These are phyloP conservation scores for Flaveria sonorensis DNA, from an alignment of 129 eudicot species.

Conservation along the genomic window DNA sequence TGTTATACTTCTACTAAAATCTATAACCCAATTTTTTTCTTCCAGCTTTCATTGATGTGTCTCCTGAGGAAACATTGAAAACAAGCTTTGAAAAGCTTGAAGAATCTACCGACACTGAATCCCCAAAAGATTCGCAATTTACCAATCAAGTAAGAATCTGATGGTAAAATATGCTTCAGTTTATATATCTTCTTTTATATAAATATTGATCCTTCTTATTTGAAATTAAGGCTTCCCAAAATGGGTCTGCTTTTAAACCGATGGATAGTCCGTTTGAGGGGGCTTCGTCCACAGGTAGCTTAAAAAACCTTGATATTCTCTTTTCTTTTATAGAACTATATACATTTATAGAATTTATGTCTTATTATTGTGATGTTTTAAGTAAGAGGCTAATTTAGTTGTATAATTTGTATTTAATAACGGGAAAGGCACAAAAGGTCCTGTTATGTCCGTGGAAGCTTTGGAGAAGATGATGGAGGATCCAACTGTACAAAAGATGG, in stretches of 20 bases:
- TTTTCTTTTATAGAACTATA: too few relatives aligned
- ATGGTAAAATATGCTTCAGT: constrained; percentile 8
- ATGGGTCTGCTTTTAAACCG: constrained; percentile 67
- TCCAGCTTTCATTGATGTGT: constrained; percentile 88
- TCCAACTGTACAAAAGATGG: constrained; percentile 90
- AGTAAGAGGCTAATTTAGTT: constrained; percentile 24
- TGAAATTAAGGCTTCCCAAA: constrained; percentile 59
- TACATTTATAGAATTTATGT: not conserved
- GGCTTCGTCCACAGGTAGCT: constrained; percentile 56
- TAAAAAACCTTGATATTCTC: constrained; percentile 1
- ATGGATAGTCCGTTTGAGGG: constrained; percentile 49
- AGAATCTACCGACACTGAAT: constrained; percentile 52
- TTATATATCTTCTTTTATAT: not conserved
- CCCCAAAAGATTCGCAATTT: constrained; percentile 47
- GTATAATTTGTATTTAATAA: not conserved
- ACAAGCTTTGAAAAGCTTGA: constrained; percentile 55
- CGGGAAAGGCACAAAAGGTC: constrained; percentile 43
- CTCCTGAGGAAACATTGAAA: constrained; percentile 82
- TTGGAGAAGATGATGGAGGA: constrained; percentile 99
- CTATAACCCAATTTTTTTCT: constrained; percentile 4
- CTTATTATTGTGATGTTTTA: not conserved
- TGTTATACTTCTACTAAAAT: not conserved
- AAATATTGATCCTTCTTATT: constrained; percentile 1
- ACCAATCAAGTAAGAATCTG: constrained; percentile 49
- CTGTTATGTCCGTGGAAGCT: constrained; percentile 81